phyloP scores from a whole-genome alignment of 2,329 filamentous ascomycete genomes.

The Neonectria punicea region DNA sequence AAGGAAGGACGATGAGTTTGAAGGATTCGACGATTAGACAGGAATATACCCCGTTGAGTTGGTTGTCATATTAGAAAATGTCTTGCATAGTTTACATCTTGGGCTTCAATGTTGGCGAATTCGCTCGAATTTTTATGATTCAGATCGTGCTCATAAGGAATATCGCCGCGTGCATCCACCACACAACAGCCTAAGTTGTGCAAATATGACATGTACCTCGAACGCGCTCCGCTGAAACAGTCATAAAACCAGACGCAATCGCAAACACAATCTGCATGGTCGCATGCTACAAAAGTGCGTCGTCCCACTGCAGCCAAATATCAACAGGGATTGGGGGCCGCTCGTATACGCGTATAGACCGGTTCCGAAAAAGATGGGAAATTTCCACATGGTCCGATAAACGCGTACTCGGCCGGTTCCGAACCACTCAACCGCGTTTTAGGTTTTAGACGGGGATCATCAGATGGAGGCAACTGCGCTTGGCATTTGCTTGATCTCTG shows the following conservation, averaged over 20 bases:
- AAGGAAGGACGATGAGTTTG: conserved; percentile 63
- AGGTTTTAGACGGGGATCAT: not conserved
- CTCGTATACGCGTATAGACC: not conserved
- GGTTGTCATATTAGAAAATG: not conserved
- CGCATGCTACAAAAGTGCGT: not conserved
- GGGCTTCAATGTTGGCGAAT: not conserved
- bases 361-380: not conserved
- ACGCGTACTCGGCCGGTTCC: conserved; percentile 3
- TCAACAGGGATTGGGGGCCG: not conserved
- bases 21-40: conserved; percentile 65
- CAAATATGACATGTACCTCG: not conserved
- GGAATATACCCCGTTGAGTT: conserved; percentile 40
- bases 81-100: not conserved
- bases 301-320: not conserved
- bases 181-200: not conserved
- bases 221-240: not conserved
- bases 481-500: not conserved
- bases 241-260: too few relatives aligned
- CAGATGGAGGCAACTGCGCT: not conserved
- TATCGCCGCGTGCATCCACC: not conserved
- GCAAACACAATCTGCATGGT: not conserved
- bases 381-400: not conserved
- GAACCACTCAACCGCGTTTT: not conserved
- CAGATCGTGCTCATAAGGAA: too few relatives aligned
- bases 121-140: not conserved